phyloP scores from a whole-genome alignment of 108 stramenopile genomes.

The Fistulifera pelliculosa region DNA sequence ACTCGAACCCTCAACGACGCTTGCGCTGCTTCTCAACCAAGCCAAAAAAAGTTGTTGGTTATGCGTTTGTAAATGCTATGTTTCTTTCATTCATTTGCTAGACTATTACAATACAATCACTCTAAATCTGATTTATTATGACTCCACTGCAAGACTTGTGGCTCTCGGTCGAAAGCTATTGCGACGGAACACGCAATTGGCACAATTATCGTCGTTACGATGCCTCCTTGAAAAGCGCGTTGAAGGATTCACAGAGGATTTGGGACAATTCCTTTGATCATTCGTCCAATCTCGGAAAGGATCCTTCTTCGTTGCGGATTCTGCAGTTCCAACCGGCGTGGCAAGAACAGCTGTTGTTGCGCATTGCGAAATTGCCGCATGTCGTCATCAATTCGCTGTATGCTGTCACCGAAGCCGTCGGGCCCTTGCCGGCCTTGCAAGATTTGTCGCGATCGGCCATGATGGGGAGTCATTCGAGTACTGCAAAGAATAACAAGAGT shows the following conservation, averaged over 20 bases:
- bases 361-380: not conserved
- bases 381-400: not conserved
- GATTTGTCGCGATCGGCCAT: conserved; percentile 3
- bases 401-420: conserved; percentile 3
- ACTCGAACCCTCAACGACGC: too few species aligned
- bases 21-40: too few species aligned
- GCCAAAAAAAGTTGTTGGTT: too few species aligned
- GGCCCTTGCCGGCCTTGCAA: conserved; percentile 5
- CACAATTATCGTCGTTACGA: not conserved
- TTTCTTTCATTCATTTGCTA: too few species aligned
- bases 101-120: too few species aligned
- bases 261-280: not conserved
- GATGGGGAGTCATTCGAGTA: not conserved
- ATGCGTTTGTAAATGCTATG: too few species aligned
- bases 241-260: not conserved
- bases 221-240: not conserved
- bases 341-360: not conserved
- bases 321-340: conserved; percentile 4
- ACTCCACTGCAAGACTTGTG: too few species aligned
- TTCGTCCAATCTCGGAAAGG: not conserved
- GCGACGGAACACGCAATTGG: not conserved
- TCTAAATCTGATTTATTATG: too few species aligned
- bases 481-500: conserved; percentile 20
- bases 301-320: not conserved
- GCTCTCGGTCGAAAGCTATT: too few species aligned